These are phyloP conservation scores for Sabuloglossum arenarium DNA, from an alignment of 495 filamentous ascomycete species.

Conservation along the genomic window DNA sequence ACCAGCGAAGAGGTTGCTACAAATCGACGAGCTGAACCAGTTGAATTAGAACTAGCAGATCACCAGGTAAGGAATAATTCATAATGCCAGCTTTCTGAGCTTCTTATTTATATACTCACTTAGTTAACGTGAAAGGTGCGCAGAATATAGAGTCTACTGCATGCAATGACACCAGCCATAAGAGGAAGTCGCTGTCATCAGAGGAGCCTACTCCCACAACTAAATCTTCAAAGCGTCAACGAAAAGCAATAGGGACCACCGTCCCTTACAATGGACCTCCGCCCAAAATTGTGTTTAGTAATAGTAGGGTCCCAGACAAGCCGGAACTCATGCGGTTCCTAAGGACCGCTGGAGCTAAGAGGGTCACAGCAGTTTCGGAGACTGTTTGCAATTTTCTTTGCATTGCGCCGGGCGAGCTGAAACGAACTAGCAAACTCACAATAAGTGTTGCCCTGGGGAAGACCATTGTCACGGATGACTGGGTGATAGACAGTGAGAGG, in stretches of 20 bases:
- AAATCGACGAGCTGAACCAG: too few species aligned
- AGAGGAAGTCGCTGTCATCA: background rate
- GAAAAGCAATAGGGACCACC: too few species aligned
- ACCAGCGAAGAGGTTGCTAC: background rate
- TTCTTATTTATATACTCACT: too few species aligned
- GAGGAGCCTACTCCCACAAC: background rate
- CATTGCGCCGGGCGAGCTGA: slow-evolving; percentile 17
- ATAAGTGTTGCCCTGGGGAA: slow-evolving; percentile 15
- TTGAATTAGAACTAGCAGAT: too few species aligned
- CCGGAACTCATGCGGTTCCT: slow-evolving; percentile 15
- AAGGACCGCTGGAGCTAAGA: slow-evolving; percentile 11
- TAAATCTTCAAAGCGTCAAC: background rate
- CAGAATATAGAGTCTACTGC: too few species aligned
- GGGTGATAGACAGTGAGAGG: slow-evolving; percentile 15
- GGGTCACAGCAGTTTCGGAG: slow-evolving; percentile 8
- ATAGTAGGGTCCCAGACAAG: slow-evolving; percentile 9
- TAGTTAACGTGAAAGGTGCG: too few species aligned
- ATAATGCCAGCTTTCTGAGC: too few species aligned
- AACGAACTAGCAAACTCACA: slow-evolving; percentile 20
- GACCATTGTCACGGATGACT: slow-evolving; percentile 19
- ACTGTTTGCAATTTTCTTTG: slow-evolving; percentile 17
- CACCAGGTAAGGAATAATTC: too few species aligned
- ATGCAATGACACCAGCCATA: background rate
- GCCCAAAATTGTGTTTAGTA: slow-evolving; percentile 15
- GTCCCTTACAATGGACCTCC: slow-evolving; percentile 7